These are phyloP conservation scores for Plasmodium inui DNA, from an alignment of 169 alveolate genomes.

Conservation along the genomic window DNA sequence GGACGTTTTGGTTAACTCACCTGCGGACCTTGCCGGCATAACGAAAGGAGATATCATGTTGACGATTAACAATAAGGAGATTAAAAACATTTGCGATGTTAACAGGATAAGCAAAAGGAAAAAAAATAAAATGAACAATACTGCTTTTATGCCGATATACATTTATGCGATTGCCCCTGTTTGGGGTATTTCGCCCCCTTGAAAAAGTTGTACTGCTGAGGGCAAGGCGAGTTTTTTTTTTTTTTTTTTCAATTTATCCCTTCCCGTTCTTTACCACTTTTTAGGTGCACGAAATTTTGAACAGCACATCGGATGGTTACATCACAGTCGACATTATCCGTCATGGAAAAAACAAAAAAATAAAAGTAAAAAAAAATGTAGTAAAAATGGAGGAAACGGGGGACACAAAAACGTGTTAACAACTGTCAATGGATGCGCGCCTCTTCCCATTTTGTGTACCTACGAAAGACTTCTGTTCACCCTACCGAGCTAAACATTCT, in stretches of 20 bases:
- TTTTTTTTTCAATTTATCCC: not conserved
- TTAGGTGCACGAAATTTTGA: slow-evolving; percentile 66
- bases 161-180: not conserved
- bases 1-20: slow-evolving; percentile 35
- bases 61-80: slow-evolving; percentile 19
- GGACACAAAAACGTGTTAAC: not conserved
- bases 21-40: slow-evolving; percentile 29
- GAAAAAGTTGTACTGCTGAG: not conserved
- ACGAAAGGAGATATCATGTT: slow-evolving; percentile 36
- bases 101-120: not conserved
- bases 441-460: not conserved
- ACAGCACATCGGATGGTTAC: slow-evolving; percentile 27
- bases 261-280: not conserved
- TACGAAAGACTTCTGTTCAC: not conserved
- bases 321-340: slow-evolving; percentile 33
- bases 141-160: not conserved
- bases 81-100: slow-evolving; percentile 54
- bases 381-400: not conserved
- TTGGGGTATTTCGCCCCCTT: not conserved
- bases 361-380: slow-evolving; percentile 23
- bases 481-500: not conserved
- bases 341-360: slow-evolving; percentile 34
- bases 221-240: not conserved
- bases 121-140: not conserved
- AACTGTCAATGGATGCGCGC: not conserved